Base-by-base conservation (phyloP, 2,329 filamentous ascomycete genomes). In the Colletotrichum zoysiae region DNA sequence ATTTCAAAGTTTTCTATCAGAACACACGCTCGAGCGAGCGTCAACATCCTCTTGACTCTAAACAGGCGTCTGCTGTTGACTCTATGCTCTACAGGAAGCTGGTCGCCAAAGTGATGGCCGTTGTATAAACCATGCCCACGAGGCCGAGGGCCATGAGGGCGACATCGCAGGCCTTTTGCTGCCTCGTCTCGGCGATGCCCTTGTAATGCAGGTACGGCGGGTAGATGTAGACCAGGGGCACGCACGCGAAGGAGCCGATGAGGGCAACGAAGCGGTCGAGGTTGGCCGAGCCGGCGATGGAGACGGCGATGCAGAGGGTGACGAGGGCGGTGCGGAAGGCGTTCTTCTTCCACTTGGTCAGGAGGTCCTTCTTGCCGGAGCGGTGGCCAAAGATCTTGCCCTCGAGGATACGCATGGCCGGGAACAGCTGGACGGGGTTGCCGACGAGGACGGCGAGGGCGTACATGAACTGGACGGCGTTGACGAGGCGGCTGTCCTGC, bases 171-270 rank as follows among this genome's bases (percentile, higher is more conserved):
- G 81, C 78, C 81, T 90, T 93, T 38, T 83, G 86, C 78, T 80
- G 82, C 42, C 78, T 80, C n/a, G 85, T 87, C 60, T 86, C 83
- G 8, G 92, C 92, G 4, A 91, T 85, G 5, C 90, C 92, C 76
- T 86, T 89, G 81, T 89, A 92, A 79, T 95, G 92, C 77, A 95
- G 78, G 73, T 86, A 90, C 0, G 92, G 87, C 55, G 93, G 92
- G 77, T 94, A 94, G 70, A 94, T 92, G 80, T 97, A 98, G 73
- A 98, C 96, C 70, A 99, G 85, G 56, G 96, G 96, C 76, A 99
- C 96, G 80, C 96, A 99, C 73, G 96, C 96, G 85, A 99, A 99
- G 82, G 95, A 97, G 75, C 96, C 96, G 26, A 99, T 95, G 50
- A 99, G 87, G 30, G 95, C 93, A 42, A 99, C 97, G 81, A 99